Evolutionary conservation across 225 moss, liverwort and hornwort species (phyloP), one percentile per base, ranked within the genome.

Genomic region (Asterella californica): DNA sequence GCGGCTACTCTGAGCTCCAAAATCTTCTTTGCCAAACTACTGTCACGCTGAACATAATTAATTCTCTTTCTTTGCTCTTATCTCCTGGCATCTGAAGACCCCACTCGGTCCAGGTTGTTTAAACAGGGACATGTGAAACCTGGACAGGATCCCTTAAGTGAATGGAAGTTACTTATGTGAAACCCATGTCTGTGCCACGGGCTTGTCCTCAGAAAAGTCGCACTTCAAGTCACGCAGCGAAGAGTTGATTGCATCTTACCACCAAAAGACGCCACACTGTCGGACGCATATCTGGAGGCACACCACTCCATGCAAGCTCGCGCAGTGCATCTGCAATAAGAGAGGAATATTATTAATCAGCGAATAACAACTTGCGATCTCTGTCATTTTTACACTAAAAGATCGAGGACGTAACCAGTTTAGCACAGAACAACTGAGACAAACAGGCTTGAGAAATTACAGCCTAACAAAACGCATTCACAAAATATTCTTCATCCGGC

Each of bases 251-350:
- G 32, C 27, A 81, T 86, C 88, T 80, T 81, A 96, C 96, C 93
- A 99, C 87, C 82, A 99, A 84, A 72, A 99, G 93, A 70, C 97
- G 97, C 97, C 97, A 99, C 62, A 95, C 94, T 52, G 76, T 90
- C 67, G 97, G 92, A 75, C 97, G 88, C 70, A 99, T 89, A 74
- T 91, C 87, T 59, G 94, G 90, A 72, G 97, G 97, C 73, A 95
- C 88, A 59, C 97, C 97, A 88, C 95, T 99, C 97, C 97, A 99
- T 72, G 97, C 93, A 79, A 99, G 93, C 86, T 99, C 97, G 80
- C 94, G 92, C 81, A 99, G 80, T 42, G 93, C 97, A 90, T 95
- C 97, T 96, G 83, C 79, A 36, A 79, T 42, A 21, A 75, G 33
- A 46, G 1, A 22, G 24, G 70, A 19, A 59, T 72, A 61, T 74